Conservation (phyloP, 139 green algal genomes). For the Chlamydomonas urium region DNA sequence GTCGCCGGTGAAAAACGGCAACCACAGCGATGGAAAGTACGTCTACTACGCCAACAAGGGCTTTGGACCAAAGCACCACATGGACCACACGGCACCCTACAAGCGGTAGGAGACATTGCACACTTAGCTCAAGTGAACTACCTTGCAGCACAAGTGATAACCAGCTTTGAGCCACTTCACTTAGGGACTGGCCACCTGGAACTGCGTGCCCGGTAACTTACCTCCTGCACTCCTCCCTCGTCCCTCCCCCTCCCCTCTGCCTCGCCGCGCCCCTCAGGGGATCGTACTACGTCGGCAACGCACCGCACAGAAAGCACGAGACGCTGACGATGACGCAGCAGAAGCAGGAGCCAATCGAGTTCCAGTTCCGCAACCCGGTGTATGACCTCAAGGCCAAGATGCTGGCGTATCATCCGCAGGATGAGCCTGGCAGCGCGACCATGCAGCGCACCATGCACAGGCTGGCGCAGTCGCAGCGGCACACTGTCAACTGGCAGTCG, state of each 20-base stretch:
- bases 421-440: neutral
- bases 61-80: neutral
- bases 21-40: neutral
- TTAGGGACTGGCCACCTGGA: too few species aligned
- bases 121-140: too few species aligned
- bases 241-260: neutral
- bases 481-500: neutral
- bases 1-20: neutral
- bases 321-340: neutral
- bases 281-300: slow-evolving; percentile 1
- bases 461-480: neutral
- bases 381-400: slow-evolving; percentile 6
- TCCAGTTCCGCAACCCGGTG: neutral
- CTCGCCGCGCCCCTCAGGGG: neutral
- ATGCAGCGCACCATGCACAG: neutral
- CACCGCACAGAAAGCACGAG: slow-evolving; percentile 3
- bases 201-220: too few species aligned
- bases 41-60: slow-evolving; percentile 11
- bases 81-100: slow-evolving; percentile 7
- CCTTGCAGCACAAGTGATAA: too few species aligned
- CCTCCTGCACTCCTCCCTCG: too few species aligned
- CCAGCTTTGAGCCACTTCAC: too few species aligned
- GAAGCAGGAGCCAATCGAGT: neutral
- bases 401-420: neutral
- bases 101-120: neutral